Evolutionary conservation across 208 protist genomes (phyloP).

Genomic region (Entamoeba histolytica): DNA sequence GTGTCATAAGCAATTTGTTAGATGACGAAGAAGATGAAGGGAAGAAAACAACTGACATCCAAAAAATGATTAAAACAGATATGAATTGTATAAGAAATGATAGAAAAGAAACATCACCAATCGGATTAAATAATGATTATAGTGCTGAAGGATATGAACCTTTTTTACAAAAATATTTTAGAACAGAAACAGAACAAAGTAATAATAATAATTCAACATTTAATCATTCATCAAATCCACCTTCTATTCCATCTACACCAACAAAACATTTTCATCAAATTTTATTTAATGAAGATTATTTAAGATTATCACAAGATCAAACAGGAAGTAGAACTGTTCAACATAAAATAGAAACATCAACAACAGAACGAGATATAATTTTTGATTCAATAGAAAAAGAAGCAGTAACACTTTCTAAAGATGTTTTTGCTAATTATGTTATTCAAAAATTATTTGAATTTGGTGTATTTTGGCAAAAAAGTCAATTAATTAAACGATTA

Average conservation of each 20-base stretch:
- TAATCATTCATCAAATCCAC: background rate
- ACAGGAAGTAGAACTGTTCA: background rate
- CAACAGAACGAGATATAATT: background rate
- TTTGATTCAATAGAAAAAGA: background rate
- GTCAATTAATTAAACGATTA: slow-evolving; percentile 44
- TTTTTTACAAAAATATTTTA: background rate
- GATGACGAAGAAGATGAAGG: background rate
- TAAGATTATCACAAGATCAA: background rate
- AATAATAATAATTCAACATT: background rate
- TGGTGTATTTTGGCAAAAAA: background rate
- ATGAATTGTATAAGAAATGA: background rate
- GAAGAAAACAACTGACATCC: background rate
- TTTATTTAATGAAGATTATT: background rate
- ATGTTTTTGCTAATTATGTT: slow-evolving; percentile 34
- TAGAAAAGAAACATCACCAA: background rate
- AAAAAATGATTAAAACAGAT: background rate
- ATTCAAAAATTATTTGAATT: slow-evolving; percentile 26
- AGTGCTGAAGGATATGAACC: background rate
- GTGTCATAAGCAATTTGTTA: background rate
- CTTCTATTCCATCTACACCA: background rate
- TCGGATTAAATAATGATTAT: background rate
- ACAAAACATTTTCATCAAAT: background rate
- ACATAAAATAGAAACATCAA: background rate
- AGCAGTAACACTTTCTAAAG: slow-evolving; percentile 44
- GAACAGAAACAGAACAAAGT: background rate